These are phyloP conservation scores for Hortaea sp. DNA, from an alignment of 2,329 filamentous ascomycete species.

Conservation along the genomic window DNA sequence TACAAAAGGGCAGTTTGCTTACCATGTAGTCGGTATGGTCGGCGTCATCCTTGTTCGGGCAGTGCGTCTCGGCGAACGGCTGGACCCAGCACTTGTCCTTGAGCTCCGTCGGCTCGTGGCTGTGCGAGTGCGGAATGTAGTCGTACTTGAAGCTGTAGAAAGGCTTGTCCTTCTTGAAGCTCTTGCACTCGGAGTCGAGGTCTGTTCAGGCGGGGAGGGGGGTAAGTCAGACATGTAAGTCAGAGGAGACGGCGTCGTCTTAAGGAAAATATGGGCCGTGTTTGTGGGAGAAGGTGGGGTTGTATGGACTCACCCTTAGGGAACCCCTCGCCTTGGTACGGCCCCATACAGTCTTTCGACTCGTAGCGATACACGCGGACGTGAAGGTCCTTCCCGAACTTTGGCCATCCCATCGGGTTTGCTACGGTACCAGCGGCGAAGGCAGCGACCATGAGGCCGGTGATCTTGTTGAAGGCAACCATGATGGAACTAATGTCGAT, in stretches of 20 bases:
- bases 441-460: background rate
- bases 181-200: too few relatives aligned
- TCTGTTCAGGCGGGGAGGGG: background rate
- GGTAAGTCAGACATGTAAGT: too few relatives aligned
- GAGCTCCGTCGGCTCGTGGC: background rate
- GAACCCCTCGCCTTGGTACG: background rate
- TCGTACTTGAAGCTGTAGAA: background rate
- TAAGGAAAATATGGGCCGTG: too few relatives aligned
- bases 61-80: background rate
- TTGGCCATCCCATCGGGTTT: background rate
- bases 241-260: too few relatives aligned
- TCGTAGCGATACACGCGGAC: background rate
- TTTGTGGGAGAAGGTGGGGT: background rate
- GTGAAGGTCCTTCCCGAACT: background rate
- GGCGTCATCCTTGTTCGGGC: background rate
- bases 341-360: background rate
- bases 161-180: too few relatives aligned
- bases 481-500: background rate
- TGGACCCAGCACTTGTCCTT: background rate
- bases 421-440: background rate
- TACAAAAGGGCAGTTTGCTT: background rate
- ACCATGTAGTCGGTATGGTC: background rate
- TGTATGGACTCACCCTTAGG: background rate
- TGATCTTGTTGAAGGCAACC: background rate
- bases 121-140: background rate